A percentile compares a stretch with the other conserved stretches of the same genome.
phyloP scores from a whole-genome alignment of 2,329 filamentous ascomycete genomes.

The Ceratocystis huliohia region DNA sequence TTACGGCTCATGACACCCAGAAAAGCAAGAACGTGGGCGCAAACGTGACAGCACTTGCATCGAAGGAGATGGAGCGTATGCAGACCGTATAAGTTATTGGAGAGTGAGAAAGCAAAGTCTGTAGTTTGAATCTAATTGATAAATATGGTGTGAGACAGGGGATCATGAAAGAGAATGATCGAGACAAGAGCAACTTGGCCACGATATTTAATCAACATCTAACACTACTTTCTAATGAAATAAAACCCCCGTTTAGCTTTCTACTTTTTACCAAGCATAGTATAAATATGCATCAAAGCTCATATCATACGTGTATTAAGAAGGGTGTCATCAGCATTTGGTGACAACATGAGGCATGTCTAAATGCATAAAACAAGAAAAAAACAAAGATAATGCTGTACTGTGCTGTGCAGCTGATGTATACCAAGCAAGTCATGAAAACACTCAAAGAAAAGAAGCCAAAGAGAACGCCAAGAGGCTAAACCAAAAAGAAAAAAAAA shows the following conservation, averaged over 20 bases:
- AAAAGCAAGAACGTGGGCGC: background rate
- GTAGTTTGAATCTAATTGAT: too few species aligned
- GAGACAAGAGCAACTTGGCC: background rate
- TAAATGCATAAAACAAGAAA: background rate
- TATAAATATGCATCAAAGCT: too few species aligned
- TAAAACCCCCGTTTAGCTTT: too few species aligned
- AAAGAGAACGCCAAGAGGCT: background rate
- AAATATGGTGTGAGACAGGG: too few species aligned
- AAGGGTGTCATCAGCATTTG: background rate
- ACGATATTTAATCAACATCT: background rate
- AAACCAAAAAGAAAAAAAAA: background rate
- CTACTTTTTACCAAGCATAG: too few species aligned
- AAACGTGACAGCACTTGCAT: background rate
- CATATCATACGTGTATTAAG: too few species aligned
- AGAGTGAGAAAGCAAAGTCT: background rate
- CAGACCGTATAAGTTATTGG: conserved; percentile 14
- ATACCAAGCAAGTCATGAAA: too few species aligned
- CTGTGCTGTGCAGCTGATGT: too few species aligned
- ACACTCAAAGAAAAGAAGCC: background rate
- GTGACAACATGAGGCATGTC: background rate
- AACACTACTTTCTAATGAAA: background rate
- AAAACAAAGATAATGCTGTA: background rate
- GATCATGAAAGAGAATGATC: too few species aligned
- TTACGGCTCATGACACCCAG: conserved; percentile 24
- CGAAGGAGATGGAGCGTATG: conserved; percentile 13